Conservation (phyloP, 257 asterid genomes). For the Solanum paucissectum region DNA sequence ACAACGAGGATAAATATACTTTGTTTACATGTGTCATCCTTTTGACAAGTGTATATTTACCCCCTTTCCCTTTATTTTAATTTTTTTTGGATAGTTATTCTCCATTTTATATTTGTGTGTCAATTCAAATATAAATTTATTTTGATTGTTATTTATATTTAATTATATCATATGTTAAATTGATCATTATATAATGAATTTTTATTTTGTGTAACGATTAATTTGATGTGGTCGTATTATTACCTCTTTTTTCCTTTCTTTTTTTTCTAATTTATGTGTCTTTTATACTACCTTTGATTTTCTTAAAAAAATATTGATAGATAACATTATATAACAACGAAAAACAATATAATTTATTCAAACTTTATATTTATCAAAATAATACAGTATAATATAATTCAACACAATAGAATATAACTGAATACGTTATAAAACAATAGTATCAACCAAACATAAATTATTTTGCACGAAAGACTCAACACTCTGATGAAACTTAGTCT, state of each 20-base stretch:
- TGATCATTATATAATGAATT: neutral
- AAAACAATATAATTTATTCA: too few species aligned
- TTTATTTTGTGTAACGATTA: neutral
- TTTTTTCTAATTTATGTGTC: neutral
- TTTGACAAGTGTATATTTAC: neutral
- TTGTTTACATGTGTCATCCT: too few species aligned
- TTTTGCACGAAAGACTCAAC: neutral
- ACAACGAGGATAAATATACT: neutral
- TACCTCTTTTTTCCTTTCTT: neutral
- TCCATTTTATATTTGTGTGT: neutral
- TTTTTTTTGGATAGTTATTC: neutral
- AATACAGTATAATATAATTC: neutral
- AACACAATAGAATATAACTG: neutral
- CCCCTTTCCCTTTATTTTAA: neutral
- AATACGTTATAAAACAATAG: neutral
- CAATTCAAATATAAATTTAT: neutral
- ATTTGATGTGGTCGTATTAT: neutral
- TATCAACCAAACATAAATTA: neutral
- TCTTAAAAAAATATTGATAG: too few species aligned
- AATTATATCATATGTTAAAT: neutral
- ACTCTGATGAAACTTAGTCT: neutral
- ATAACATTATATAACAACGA: too few species aligned
- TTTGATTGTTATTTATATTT: neutral
- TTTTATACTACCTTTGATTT: too few species aligned
- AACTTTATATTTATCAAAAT: neutral